phyloP scores from a whole-genome alignment of 1,284 basidiomycete genomes.

The Ganoderma lingzhi region DNA sequence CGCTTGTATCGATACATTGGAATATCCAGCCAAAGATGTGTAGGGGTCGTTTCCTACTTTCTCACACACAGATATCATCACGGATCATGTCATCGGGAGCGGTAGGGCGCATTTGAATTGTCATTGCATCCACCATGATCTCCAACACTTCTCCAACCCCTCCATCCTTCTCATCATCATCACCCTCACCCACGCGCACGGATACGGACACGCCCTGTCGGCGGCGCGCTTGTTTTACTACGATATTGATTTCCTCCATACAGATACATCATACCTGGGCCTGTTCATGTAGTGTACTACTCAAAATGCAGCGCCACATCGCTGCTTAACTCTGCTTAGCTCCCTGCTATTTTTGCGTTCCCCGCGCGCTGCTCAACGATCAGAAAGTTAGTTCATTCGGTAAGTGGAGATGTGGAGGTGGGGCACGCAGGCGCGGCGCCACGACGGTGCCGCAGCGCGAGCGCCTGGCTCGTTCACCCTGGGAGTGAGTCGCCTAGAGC shows the following conservation, averaged over 20 bases:
- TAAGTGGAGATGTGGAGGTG: background rate
- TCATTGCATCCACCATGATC: background rate
- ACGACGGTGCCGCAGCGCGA: background rate
- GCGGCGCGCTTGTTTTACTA: background rate
- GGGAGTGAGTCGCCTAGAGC: background rate
- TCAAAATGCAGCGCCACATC: background rate
- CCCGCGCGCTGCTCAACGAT: background rate
- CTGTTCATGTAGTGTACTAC: slow-evolving; percentile 11
- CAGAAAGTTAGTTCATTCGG: background rate
- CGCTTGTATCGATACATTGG: slow-evolving; percentile 5
- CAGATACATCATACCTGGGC: slow-evolving; percentile 1
- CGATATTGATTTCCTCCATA: slow-evolving; percentile 1
- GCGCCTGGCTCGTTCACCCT: background rate
- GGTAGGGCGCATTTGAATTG: background rate
- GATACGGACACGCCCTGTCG: background rate
- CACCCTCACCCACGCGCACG: background rate
- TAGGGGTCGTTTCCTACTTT: background rate
- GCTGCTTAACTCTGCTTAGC: slow-evolving; percentile 2
- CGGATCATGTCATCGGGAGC: background rate
- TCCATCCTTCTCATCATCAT: background rate
- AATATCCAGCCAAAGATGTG: background rate
- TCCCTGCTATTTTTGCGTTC: background rate
- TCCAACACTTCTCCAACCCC: too few relatives aligned
- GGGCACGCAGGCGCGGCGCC: background rate
- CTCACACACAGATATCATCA: background rate